These are phyloP conservation scores for Chlorociboria aeruginascens DNA, from an alignment of 495 filamentous ascomycete species.

Conservation along the genomic window DNA sequence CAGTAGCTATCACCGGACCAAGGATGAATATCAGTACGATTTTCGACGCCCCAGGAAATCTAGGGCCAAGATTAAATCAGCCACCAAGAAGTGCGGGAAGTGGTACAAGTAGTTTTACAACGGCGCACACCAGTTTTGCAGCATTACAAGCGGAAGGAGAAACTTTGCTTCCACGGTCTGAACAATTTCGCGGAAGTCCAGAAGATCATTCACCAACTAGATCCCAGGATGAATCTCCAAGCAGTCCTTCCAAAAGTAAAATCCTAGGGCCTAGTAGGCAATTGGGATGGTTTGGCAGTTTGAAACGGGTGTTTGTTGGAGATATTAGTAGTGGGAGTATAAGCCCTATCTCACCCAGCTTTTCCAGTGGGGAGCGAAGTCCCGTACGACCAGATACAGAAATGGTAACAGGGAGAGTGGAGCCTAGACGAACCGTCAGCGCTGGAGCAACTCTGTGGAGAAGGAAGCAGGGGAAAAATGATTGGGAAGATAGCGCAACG, in stretches of 20 bases:
- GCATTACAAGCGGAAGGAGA: constrained; percentile 56
- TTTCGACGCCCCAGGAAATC: constrained; percentile 6
- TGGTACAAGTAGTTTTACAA: constrained; percentile 31
- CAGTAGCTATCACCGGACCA: constrained; percentile 1
- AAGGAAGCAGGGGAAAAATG: constrained; percentile 43
- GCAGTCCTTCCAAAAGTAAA: constrained; percentile 33
- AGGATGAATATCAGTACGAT: constrained; percentile 7
- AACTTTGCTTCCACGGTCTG: constrained; percentile 36
- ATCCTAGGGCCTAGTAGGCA: not conserved
- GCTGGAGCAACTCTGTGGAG: constrained; percentile 45
- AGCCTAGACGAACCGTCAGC: constrained; percentile 12
- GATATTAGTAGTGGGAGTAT: not conserved
- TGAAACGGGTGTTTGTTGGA: constrained; percentile 25
- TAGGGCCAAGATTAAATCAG: not conserved
- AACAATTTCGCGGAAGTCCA: not conserved
- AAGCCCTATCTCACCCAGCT: not conserved
- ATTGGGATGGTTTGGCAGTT: constrained; percentile 34
- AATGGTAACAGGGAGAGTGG: not conserved
- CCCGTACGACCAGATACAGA: not conserved
- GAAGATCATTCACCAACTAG: constrained; percentile 34
- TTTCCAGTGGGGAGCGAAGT: constrained; percentile 1
- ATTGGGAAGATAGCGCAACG: constrained; percentile 35
- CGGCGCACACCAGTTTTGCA: constrained; percentile 49
- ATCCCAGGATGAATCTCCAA: constrained; percentile 4
- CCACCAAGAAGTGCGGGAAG: constrained; percentile 21